These are phyloP conservation scores for Claviceps sp. DNA, from an alignment of 2,329 filamentous ascomycete genomes.

Conservation along the genomic window DNA sequence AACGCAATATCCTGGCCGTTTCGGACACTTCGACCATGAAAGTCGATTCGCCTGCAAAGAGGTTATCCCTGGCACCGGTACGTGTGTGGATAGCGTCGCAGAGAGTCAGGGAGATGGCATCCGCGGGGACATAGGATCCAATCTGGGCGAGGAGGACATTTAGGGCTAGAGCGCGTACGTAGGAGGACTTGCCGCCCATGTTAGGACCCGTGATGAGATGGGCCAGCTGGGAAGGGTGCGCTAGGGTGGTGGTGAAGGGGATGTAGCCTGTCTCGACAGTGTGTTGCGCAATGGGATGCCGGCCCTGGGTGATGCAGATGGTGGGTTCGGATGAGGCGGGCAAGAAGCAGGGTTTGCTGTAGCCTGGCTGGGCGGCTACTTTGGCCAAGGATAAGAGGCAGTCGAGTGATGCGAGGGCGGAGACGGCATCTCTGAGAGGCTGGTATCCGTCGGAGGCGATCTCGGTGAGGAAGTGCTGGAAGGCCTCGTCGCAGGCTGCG, in stretches of 20 bases:
- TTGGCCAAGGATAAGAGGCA: conserved; percentile 77
- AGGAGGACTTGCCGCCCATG: conserved; percentile 98
- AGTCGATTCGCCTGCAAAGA: conserved; percentile 85
- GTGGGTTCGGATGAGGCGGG: conserved; percentile 45
- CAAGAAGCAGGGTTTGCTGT: conserved; percentile 60
- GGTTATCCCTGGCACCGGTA: conserved; percentile 92
- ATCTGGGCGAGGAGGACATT: conserved; percentile 91
- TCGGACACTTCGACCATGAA: conserved; percentile 98
- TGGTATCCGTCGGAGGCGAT: conserved; percentile 82
- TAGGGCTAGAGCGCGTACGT: conserved; percentile 82
- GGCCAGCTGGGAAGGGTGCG: conserved; percentile 51
- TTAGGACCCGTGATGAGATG: conserved; percentile 92
- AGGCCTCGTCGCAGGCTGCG: conserved; percentile 80
- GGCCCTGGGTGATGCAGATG: conserved; percentile 50
- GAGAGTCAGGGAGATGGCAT: conserved; percentile 59
- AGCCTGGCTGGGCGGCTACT: conserved; percentile 76
- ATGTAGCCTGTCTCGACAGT: conserved; percentile 78
- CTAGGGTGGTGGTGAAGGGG: conserved; percentile 69
- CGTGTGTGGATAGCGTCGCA: conserved; percentile 88
- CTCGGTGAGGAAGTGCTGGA: conserved; percentile 53
- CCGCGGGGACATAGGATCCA: conserved; percentile 83
- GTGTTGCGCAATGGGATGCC: conserved; percentile 94
- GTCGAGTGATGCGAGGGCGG: conserved; percentile 75
- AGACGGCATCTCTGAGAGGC: conserved; percentile 74
- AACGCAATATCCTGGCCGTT: conserved; percentile 79